Evolutionary conservation across 2,329 filamentous ascomycete genomes (phyloP), one percentile per base, ranked within the genome.

Genomic region (Alternaria sp.): DNA sequence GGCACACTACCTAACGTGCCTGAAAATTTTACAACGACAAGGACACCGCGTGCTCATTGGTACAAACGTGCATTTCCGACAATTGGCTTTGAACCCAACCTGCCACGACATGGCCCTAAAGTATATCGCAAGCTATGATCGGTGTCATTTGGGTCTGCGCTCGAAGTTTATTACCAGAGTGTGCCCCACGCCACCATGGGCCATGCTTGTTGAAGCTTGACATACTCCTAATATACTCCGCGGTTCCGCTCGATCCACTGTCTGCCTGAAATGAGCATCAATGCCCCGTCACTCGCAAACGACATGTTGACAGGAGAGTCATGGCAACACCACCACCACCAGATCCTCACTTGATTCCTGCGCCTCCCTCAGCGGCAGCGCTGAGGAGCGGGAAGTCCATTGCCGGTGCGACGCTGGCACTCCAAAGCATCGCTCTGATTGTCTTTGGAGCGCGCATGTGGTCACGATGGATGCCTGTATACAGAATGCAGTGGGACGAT

Each of bases 391-490:
- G 57, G 6, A 57, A 19, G 2, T 23, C 49, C 11, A 70, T 69
- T 45, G 63, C 60, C 55, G 55, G 62, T 12, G 61, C 66, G 2
- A 61, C 61, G 3, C 62, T 68, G 28, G 25, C 59, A 3, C 56
- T 72, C 5, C 62, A 66, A 49, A 49, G 57, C 8, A 47, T 69
- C 9, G 65, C 68, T 2, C 36, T 65, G 13, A 40, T 69, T 2
- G 59, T 67, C 1, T 68, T 71, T 53, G 50, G 45, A 15, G 65
- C 57, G 17, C 57, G 70, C n/a, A 63, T 72, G 47, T 72, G 64
- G 62, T 68, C 65, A 19, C 65, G 68, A 19, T 66, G 50, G 19
- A 57, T 26, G 36, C 65, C 68, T 19, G 56, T 65, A 12, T 66
- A 53, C 54, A 55, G 66, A 7, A 61, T 72, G 63, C 43, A 61